Evolutionary conservation across 169 alveolate species (phyloP).

Genomic region (Cryptosporidium felis): DNA sequence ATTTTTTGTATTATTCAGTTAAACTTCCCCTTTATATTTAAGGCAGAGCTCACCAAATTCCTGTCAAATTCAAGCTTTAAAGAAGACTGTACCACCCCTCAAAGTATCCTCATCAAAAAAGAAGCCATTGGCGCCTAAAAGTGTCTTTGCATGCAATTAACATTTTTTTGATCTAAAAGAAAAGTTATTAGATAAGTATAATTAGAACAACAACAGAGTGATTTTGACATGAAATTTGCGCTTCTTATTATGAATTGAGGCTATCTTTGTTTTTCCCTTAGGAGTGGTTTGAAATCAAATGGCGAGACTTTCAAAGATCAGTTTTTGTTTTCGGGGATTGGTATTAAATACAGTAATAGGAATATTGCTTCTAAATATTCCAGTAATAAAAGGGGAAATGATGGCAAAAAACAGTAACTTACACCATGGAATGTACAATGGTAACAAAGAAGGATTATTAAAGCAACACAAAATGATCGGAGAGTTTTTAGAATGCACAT

Average conservation of each 20-base stretch:
- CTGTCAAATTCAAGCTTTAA: neutral
- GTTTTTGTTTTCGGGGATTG: too few species aligned
- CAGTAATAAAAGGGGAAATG: too few species aligned
- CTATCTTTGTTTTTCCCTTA: too few species aligned
- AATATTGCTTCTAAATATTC: too few species aligned
- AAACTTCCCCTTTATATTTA: too few species aligned
- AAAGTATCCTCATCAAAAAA: conserved; percentile 7
- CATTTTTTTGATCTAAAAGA: conserved; percentile 65
- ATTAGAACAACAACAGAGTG: too few species aligned
- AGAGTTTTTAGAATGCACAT: conserved; percentile 52
- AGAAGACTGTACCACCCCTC: neutral
- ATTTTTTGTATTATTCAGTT: too few species aligned
- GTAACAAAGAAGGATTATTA: conserved; percentile 30
- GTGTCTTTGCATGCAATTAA: neutral
- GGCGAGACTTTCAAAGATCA: too few species aligned
- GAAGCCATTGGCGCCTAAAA: conserved; percentile 40
- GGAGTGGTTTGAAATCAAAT: too few species aligned
- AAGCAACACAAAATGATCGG: conserved; percentile 52
- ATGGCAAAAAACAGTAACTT: neutral
- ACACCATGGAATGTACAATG: conserved; percentile 2
- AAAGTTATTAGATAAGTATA: neutral
- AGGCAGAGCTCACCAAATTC: neutral
- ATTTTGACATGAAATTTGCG: too few species aligned
- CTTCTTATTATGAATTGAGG: too few species aligned
- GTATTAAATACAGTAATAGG: too few species aligned